Evolutionary conservation across 2,329 filamentous ascomycete genomes (phyloP), one percentile per base, ranked within the genome.

Genomic region (Penicillium sclerotigenum): DNA sequence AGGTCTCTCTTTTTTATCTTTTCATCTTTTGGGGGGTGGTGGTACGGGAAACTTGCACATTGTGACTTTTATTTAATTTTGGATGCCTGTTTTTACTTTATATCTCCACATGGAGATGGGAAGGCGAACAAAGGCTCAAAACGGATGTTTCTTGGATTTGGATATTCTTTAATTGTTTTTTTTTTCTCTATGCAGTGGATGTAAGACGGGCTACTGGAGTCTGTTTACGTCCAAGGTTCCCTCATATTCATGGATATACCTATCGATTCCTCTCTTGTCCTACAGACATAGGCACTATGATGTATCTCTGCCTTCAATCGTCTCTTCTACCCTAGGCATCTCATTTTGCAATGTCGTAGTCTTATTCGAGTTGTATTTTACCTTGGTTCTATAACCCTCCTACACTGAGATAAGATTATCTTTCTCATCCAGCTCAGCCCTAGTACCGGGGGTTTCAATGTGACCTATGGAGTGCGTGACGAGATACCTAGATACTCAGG

Each of bases 121-220:
- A 38, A 56, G 52, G 56, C 56, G 46, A 52, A 58, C 48, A 38
- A 41, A 54, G 54, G 46, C 49, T 53, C 54, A 51, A 57, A 54
- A 54, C 47, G 40, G 45, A 52, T 47, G 51, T 49, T 58, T 60
- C 45, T 57, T 57, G 54, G 40, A 41, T 46, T 53, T 47, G 26
- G 28, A 41, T 31, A n/a, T 24, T 28, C 43, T 56, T 31, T 56
- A 24, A 22, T 55, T 52, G 28, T 54, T 43, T 34, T 28, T 47
- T 38, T 24, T 47, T n/a, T n/a, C n/a, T n/a, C n/a, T n/a, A 7
- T 37, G 38, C 24, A 13, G 31, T 37, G 28, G 24, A 31, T 40
- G 40, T 45, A 51, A 55, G 41, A n/a, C n/a, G n/a, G 40, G n/a
- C 37, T 49, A n/a, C 26, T 40, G 47, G 47, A 24, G 53, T 51